Percentiles rank a stretch among this genome's conserved stretches.
phyloP scores from a whole-genome alignment of 441 rosid species.

The Croton laevigatus region DNA sequence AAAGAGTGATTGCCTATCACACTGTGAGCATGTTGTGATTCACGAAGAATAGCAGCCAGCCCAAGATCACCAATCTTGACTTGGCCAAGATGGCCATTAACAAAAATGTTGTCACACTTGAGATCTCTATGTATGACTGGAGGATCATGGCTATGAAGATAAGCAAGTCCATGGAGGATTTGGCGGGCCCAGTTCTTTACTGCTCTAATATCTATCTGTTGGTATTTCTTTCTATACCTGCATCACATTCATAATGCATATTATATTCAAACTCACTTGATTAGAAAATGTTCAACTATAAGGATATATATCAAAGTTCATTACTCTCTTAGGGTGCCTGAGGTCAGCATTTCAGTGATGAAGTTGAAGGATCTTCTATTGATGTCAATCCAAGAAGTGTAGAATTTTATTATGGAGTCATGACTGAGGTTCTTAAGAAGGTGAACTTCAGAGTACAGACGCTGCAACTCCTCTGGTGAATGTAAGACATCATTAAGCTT shows the following conservation, averaged over 20 bases:
- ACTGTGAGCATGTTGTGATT: slow-evolving; percentile 78
- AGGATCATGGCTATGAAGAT: slow-evolving; percentile 61
- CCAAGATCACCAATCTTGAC: slow-evolving; percentile 91
- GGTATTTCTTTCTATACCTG: slow-evolving; percentile 69
- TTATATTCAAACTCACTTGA: neutral
- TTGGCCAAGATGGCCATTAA: slow-evolving; percentile 78
- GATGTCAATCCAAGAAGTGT: slow-evolving; percentile 64
- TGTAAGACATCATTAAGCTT: slow-evolving; percentile 49
- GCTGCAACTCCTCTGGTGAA: slow-evolving; percentile 55
- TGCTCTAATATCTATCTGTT: slow-evolving; percentile 57
- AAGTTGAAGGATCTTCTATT: slow-evolving; percentile 57
- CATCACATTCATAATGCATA: neutral
- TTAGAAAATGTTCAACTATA: neutral
- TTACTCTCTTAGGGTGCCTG: slow-evolving; percentile 68
- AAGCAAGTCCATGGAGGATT: slow-evolving; percentile 62
- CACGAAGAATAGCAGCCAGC: slow-evolving; percentile 67
- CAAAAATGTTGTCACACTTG: slow-evolving; percentile 71
- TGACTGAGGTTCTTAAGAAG: slow-evolving; percentile 64
- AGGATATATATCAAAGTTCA: neutral
- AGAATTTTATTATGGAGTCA: slow-evolving; percentile 57
- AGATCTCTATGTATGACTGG: slow-evolving; percentile 77
- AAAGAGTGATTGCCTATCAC: slow-evolving; percentile 54
- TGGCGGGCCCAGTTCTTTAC: slow-evolving; percentile 78
- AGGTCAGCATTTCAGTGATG: slow-evolving; percentile 78
- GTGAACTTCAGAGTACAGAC: slow-evolving; percentile 71